Base-by-base conservation (phyloP, 495 filamentous ascomycete genomes). In the Trichoderma reesei region DNA sequence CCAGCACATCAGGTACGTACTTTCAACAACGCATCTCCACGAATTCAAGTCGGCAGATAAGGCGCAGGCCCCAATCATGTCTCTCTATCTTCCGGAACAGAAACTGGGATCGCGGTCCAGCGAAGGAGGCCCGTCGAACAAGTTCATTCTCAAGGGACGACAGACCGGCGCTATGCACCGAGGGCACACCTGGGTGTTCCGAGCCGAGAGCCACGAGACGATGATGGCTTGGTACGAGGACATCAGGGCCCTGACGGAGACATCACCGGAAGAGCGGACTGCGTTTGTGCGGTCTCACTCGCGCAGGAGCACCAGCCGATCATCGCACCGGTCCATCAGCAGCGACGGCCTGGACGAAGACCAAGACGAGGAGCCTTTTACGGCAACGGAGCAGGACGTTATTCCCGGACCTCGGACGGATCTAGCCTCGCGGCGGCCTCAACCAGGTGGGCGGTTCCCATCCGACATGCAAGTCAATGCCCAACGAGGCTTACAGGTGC, bases 201-300 rank as follows among this genome's bases (percentile, higher is more conserved):
- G 94, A 54, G 92, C 92, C 10, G 94, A 98, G 74, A 90, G 90
- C 39, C 85, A 96, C 74, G 95, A 96, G 65, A 96, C 90, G 9
- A 97, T 98, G 95, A 86, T 96, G 78, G 89, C 90, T 34, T 96
- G 93, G 94, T 96, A 91, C 72, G 86, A 90, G 51, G 94, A 96
- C 70, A 95, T 98, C 67, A 91, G 90, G 69, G 83, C 80, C 42
- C 79, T 98, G 62, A 96, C 87, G 14, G 91, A 91, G 73, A 90
- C 88, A 70, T 90, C 86, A n/a, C 90, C 92, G 34, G 89, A 95
- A 69, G 92, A 95, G 64, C 86, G 92, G 3, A 88, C 88, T 70
- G 90, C 88, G 18, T 97, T 92, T 68, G 89, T 97, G 63, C 83
- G 88, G 31, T 82, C 83, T 56, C 90, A 93, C 69, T 84, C 85